Evolutionary conservation across 83 land plant genomes (phyloP).

Genomic region (Picea abies): DNA sequence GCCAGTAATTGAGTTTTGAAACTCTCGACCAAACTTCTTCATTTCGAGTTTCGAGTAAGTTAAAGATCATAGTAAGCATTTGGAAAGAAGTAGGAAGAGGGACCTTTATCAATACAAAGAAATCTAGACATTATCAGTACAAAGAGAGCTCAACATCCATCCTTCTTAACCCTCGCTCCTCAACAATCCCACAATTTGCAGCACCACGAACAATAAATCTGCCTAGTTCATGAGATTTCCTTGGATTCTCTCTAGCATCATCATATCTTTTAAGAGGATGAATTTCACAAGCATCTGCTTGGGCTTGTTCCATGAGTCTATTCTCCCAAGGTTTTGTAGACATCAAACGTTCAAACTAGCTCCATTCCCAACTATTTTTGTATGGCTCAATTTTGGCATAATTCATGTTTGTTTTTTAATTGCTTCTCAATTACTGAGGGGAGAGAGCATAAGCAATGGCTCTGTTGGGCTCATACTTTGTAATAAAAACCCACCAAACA

Average conservation of each 20-base stretch:
- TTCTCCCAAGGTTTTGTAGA: conserved; percentile 85
- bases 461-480: too few relatives aligned
- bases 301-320: conserved; percentile 51
- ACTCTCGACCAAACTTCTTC: too few relatives aligned
- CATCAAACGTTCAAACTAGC: conserved; percentile 89
- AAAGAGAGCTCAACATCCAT: too few relatives aligned
- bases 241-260: conserved; percentile 14
- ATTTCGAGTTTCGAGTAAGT: too few relatives aligned
- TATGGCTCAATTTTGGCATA: conserved; percentile 39
- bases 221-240: conserved; percentile 29
- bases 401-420: not conserved
- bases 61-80: too few relatives aligned
- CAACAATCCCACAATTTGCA: too few relatives aligned
- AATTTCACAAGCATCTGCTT: conserved; percentile 17
- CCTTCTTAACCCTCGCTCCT: too few relatives aligned
- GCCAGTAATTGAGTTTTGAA: too few relatives aligned
- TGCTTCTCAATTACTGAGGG: conserved; percentile 62
- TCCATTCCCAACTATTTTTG: conserved; percentile 71
- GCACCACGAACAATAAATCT: conserved; percentile 33
- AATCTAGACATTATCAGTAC: too few relatives aligned
- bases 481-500: too few relatives aligned
- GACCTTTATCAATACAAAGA: too few relatives aligned
- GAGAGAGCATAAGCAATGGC: conserved; percentile 59
- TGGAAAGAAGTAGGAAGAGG: too few relatives aligned
- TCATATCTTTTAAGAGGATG: conserved; percentile 31